Percentiles rank a stretch among this genome's conserved stretches.
These are phyloP conservation scores for Talaromyces funiculosus DNA, from an alignment of 2,329 filamentous ascomycete genomes.

Conservation along the genomic window DNA sequence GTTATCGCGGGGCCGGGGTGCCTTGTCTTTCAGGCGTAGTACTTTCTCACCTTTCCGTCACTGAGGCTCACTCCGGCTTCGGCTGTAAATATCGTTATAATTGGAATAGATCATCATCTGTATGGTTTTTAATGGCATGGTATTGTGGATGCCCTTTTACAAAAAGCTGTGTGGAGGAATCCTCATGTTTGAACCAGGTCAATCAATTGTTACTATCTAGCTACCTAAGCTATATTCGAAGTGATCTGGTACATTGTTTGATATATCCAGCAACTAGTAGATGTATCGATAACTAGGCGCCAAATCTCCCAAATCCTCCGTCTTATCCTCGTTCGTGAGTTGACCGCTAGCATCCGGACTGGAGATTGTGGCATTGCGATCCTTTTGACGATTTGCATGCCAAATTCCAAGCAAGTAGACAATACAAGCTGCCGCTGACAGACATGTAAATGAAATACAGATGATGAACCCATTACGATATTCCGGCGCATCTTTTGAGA, in stretches of 20 bases:
- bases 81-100: background rate
- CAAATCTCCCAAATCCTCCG: slow-evolving; percentile 36
- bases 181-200: background rate
- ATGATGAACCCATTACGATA: slow-evolving; percentile 73
- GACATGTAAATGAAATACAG: slow-evolving; percentile 64
- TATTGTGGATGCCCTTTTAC: background rate
- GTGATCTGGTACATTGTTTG: background rate
- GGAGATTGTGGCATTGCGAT: slow-evolving; percentile 24
- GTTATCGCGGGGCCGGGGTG: slow-evolving; percentile 3
- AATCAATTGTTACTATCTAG: background rate
- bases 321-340: slow-evolving; percentile 24
- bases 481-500: slow-evolving; percentile 59
- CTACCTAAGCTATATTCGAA: background rate
- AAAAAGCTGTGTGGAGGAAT: background rate
- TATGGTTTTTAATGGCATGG: background rate
- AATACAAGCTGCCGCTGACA: slow-evolving; percentile 54
- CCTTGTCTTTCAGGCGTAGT: slow-evolving; percentile 6
- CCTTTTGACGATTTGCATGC: slow-evolving; percentile 37
- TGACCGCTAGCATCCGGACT: slow-evolving; percentile 14
- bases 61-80: background rate
- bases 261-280: slow-evolving; percentile 23
- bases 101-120: background rate
- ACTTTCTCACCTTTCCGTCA: background rate
- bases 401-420: slow-evolving; percentile 34
- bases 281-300: slow-evolving; percentile 38